These are phyloP conservation scores for Botryosphaeria dothidea DNA, from an alignment of 2,329 filamentous ascomycete species.

Conservation along the genomic window DNA sequence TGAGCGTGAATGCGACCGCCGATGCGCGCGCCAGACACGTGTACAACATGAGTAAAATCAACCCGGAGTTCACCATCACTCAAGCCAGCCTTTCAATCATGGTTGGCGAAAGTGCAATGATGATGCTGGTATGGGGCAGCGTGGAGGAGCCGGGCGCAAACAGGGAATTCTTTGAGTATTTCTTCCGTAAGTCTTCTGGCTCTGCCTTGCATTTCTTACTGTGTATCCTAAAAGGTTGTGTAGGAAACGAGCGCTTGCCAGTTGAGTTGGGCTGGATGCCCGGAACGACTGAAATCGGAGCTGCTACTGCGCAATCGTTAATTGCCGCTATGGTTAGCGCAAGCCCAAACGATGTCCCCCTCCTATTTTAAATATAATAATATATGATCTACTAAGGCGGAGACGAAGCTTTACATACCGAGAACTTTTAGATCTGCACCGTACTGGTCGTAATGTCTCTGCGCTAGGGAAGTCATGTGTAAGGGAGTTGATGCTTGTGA, in stretches of 20 bases:
- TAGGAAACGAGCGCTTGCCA: conserved; percentile 3
- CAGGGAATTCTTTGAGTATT: conserved; percentile 26
- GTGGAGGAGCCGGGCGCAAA: conserved; percentile 21
- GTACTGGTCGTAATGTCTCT: too few relatives aligned
- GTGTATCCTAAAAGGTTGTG: not conserved
- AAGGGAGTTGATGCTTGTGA: too few relatives aligned
- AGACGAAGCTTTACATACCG: too few relatives aligned
- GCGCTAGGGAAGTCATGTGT: too few relatives aligned
- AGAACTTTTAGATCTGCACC: too few relatives aligned
- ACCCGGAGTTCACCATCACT: conserved; percentile 25
- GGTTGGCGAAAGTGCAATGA: conserved; percentile 28
- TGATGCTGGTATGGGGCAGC: conserved; percentile 24
- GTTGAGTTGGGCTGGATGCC: not conserved
- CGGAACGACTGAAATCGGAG: not conserved
- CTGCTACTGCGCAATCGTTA: not conserved
- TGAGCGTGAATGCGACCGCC: conserved; percentile 12
- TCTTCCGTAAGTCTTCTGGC: conserved; percentile 27
- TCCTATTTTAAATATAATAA: not conserved
- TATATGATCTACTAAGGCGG: too few relatives aligned
- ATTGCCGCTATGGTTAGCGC: not conserved
- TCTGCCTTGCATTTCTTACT: not conserved
- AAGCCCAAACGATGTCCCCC: not conserved
- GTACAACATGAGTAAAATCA: conserved; percentile 20
- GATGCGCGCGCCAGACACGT: conserved; percentile 23
- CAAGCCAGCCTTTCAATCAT: conserved; percentile 21